Conservation (phyloP, 1,284 basidiomycete species). For the Apiotrichum mycotoxinovorans region DNA sequence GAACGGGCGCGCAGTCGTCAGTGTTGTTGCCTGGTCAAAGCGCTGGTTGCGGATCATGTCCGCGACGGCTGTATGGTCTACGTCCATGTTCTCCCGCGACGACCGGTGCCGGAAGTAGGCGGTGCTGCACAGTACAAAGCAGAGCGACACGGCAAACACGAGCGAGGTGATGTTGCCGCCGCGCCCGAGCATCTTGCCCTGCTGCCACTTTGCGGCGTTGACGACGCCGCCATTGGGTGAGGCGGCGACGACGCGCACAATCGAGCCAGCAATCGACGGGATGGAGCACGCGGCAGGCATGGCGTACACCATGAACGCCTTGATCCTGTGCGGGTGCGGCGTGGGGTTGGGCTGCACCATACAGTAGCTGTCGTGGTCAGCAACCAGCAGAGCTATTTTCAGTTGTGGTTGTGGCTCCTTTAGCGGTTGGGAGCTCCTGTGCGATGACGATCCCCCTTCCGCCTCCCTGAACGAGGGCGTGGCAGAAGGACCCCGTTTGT, state of each 20-base stretch:
- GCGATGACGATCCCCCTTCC: too few species aligned
- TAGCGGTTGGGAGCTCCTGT: too few species aligned
- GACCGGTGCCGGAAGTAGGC: too few species aligned
- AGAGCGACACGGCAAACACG: too few species aligned
- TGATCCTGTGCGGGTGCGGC: not conserved
- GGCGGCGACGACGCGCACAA: not conserved
- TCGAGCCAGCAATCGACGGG: not conserved
- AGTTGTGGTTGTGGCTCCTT: too few species aligned
- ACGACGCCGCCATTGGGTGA: not conserved
- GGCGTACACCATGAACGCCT: not conserved
- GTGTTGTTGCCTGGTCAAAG: not conserved
- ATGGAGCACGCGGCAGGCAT: not conserved
- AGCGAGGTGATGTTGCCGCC: not conserved
- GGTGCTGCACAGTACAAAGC: too few species aligned
- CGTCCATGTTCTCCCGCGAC: too few species aligned
- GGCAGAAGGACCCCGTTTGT: too few species aligned
- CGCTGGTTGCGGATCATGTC: not conserved
- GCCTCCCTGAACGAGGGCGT: too few species aligned
- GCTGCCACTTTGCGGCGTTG: not conserved
- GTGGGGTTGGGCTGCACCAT: not conserved
- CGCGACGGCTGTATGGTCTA: constrained; percentile 2
- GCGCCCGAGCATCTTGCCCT: not conserved
- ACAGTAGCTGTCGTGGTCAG: not conserved
- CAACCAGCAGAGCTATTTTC: not conserved
- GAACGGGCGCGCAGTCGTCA: not conserved